These are phyloP conservation scores for Hypomontagnella monticulosa DNA, from an alignment of 495 filamentous ascomycete species.

Conservation along the genomic window DNA sequence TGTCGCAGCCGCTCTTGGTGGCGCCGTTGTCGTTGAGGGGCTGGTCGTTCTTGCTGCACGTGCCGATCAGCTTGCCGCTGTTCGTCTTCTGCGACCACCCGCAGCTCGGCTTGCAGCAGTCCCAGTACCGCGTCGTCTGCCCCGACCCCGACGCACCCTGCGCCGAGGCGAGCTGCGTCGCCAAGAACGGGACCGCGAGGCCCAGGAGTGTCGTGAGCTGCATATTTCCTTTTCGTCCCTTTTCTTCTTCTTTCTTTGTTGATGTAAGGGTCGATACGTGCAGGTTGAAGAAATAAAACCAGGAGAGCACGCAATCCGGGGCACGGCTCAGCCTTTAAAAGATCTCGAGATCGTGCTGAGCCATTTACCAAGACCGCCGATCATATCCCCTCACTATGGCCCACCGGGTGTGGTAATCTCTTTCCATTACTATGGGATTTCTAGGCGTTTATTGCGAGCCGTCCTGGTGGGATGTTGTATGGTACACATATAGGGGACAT, in stretches of 20 bases:
- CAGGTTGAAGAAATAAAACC: neutral
- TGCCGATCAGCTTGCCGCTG: constrained; percentile 52
- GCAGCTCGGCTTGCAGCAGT: constrained; percentile 76
- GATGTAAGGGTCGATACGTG: neutral
- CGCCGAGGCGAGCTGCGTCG: constrained; percentile 19
- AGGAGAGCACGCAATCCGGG: constrained; percentile 32
- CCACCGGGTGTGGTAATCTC: constrained; percentile 35
- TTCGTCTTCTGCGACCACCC: constrained; percentile 67
- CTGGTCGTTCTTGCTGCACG: constrained; percentile 67
- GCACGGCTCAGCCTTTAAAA: constrained; percentile 22
- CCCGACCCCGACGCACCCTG: constrained; percentile 54
- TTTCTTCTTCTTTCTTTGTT: neutral
- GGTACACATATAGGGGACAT: constrained; percentile 16
- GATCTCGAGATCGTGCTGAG: constrained; percentile 3
- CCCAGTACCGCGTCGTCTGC: constrained; percentile 73
- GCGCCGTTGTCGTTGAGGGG: constrained; percentile 60
- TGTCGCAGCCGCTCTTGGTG: constrained; percentile 59
- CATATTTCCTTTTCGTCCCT: constrained; percentile 12
- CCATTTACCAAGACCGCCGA: constrained; percentile 12
- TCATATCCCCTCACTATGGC: constrained; percentile 28
- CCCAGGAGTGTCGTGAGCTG: constrained; percentile 30
- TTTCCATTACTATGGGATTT: constrained; percentile 23
- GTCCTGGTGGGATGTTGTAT: constrained; percentile 30
- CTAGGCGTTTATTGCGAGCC: constrained; percentile 30
- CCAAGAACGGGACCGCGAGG: constrained; percentile 20